phyloP scores from a whole-genome alignment of 1,139 yeast genomes.

The Blastobotrys buckinghamii region DNA sequence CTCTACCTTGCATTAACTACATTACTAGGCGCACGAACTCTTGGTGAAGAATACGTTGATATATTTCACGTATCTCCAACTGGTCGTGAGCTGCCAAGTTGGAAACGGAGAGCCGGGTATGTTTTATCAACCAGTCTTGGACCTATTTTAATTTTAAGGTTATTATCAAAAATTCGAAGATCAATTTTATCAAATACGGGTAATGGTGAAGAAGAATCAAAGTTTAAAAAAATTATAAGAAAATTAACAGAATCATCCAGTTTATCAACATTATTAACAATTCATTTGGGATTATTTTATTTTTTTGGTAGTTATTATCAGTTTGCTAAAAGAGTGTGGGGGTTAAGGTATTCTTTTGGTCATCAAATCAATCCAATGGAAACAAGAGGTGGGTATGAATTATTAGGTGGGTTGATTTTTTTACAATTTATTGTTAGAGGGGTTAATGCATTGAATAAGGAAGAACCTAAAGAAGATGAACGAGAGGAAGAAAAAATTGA shows the following conservation, averaged over 20 bases:
- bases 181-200: not conserved
- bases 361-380: constrained; percentile 30
- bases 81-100: constrained; percentile 24
- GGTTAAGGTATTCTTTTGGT: constrained; percentile 59
- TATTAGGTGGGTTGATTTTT: constrained; percentile 66
- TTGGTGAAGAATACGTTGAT: constrained; percentile 95
- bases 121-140: constrained; percentile 28
- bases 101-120: constrained; percentile 28
- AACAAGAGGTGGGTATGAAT: constrained; percentile 53
- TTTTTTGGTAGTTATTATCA: constrained; percentile 77
- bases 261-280: constrained; percentile 33
- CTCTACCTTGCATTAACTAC: constrained; percentile 69
- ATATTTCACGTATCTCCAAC: constrained; percentile 52
- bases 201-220: not conserved
- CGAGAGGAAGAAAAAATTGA: not conserved
- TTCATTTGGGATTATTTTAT: constrained; percentile 78
- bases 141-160: constrained; percentile 16
- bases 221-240: not conserved
- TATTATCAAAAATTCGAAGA: constrained; percentile 9
- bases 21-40: constrained; percentile 64
- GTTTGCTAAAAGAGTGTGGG: constrained; percentile 68
- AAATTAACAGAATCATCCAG: constrained; percentile 14
- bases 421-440: constrained; percentile 42
- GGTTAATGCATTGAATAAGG: not conserved
- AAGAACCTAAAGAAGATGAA: constrained; percentile 4